phyloP scores from a whole-genome alignment of 306 rosid species.

The Luffa acutangula region DNA sequence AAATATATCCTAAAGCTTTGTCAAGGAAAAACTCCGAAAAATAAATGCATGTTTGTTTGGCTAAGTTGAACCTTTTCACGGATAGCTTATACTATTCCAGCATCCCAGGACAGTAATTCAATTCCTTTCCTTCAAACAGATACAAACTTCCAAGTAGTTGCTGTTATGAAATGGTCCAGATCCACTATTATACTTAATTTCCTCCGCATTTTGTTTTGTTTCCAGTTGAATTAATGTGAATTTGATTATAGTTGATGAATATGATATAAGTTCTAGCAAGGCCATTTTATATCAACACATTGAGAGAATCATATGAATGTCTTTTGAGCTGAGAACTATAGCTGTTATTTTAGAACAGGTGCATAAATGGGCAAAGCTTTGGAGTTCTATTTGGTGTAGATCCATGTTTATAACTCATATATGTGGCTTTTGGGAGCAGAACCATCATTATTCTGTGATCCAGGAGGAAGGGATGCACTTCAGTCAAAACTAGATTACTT shows the following conservation, averaged over 20 bases:
- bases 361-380: not conserved
- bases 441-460: not conserved
- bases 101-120: not conserved
- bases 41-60: not conserved
- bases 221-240: not conserved
- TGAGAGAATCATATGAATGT: not conserved
- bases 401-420: not conserved
- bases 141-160: not conserved
- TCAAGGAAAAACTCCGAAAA: not conserved
- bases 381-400: not conserved
- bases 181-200: not conserved
- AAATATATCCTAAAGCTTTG: not conserved
- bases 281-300: not conserved
- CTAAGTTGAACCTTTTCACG: not conserved
- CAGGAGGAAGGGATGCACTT: not conserved
- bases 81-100: not conserved
- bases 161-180: not conserved
- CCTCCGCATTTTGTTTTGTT: not conserved
- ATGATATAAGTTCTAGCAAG: not conserved
- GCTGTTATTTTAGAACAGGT: not conserved
- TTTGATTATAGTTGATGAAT: not conserved
- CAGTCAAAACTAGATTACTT: not conserved
- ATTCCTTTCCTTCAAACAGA: not conserved
- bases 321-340: not conserved
- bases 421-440: not conserved